These are phyloP conservation scores for Nicotiana paniculata DNA, from an alignment of 257 asterid genomes.

Conservation along the genomic window DNA sequence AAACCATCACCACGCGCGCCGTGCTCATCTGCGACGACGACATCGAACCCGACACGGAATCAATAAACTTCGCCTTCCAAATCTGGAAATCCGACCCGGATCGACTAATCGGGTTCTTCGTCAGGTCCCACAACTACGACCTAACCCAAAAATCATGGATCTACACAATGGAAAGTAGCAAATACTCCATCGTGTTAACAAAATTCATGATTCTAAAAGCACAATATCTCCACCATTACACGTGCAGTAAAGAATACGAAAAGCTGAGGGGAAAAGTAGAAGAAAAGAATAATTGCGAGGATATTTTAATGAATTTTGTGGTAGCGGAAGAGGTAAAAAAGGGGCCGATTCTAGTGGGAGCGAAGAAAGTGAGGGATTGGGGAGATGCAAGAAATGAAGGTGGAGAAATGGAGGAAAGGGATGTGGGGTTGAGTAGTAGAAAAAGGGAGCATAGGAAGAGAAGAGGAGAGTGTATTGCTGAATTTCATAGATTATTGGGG, in stretches of 20 bases:
- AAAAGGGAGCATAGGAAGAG: slow-evolving; percentile 69
- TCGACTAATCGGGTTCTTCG: slow-evolving; percentile 64
- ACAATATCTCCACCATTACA: slow-evolving; percentile 47
- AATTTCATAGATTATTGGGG: slow-evolving; percentile 63
- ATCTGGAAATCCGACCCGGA: slow-evolving; percentile 64
- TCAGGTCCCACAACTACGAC: slow-evolving; percentile 81
- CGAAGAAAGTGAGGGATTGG: slow-evolving; percentile 58
- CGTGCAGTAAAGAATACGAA: slow-evolving; percentile 35
- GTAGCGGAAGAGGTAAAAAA: slow-evolving; percentile 44
- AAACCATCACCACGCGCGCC: slow-evolving; percentile 42
- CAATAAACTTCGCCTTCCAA: slow-evolving; percentile 62
- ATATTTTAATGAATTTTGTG: slow-evolving; percentile 77
- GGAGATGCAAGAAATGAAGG: slow-evolving; percentile 91
- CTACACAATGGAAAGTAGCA: slow-evolving; percentile 62
- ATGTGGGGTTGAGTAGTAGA: slow-evolving; percentile 81
- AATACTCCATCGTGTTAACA: slow-evolving; percentile 72
- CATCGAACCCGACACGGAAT: slow-evolving; percentile 42
- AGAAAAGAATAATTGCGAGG: slow-evolving; percentile 65
- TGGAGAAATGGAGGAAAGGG: slow-evolving; percentile 34
- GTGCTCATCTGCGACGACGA: slow-evolving; percentile 94
- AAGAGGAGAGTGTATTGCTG: slow-evolving; percentile 72
- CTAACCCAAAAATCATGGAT: slow-evolving; percentile 52
- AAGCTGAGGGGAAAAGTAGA: slow-evolving; percentile 39
- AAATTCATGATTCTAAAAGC: slow-evolving; percentile 56
- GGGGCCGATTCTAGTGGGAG: slow-evolving; percentile 70